Base-by-base conservation (phyloP, 2,329 filamentous ascomycete species). In the Fusarium kyushuense region DNA sequence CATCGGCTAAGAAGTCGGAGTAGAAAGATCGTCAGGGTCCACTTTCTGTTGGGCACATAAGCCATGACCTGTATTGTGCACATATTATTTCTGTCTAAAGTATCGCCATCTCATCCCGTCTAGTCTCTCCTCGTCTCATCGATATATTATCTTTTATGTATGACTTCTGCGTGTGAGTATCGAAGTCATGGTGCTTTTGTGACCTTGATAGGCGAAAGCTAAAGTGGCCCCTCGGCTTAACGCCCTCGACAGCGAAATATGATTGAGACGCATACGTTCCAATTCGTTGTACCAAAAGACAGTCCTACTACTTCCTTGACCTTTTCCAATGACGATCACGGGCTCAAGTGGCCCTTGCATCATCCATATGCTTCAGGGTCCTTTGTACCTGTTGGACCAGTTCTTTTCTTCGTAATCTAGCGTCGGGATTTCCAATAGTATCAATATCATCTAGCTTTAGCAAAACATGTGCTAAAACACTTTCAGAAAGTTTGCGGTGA, bases 401-500 rank as follows among this genome's bases (percentile, higher is more conserved):
- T 58, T 89, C 90, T 80, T 92, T 94, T 74, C 92, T 82, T 76
- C 83, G 86, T 12, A 84, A 79, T 65, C 92, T 84, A 25, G 90
- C 87, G 14, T 90, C 88, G 10, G 81, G 77, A 67, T 92, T 87
- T 6, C 91, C 91, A 45, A 90, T 89, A 0, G 89, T 89, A 69
- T 95, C 91, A 4, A 95, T 87, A 23, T 85, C 89, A 76, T 96
- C 92, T 38, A 93, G 78, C 80, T 94, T 95, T 67, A 96, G 79
- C 33, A 95, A 74, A 3, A 94, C 87, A 71, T 94, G 90, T 63
- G 90, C 88, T 82, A 96, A 83, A 33, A 94, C 86, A 7, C 89
- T 92, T 81, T 96, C 92, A 6, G 88, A 89, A n/a, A 96, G 78
- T 75, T 87, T 90, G 76, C 90, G 89, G 76, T 95, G 90, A 74